Conservation (phyloP, 371 early-diverging fungal genomes). For the Agmasoma carcini region DNA sequence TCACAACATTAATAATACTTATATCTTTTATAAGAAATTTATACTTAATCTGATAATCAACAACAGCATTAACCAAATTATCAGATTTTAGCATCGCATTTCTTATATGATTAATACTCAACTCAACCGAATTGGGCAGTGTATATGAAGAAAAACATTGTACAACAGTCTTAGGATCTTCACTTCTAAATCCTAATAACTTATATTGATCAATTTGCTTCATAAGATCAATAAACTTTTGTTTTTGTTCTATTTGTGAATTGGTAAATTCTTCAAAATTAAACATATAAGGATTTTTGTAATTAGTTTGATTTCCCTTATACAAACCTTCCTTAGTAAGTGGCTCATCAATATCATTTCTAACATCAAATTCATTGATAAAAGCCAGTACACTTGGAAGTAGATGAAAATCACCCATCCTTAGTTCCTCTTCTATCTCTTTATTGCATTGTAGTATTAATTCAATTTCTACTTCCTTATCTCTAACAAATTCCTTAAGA, state of each 20-base stretch:
- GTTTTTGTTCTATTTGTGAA: not conserved
- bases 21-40: slow-evolving; percentile 26
- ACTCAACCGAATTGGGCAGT: not conserved
- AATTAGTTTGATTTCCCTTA: not conserved
- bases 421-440: slow-evolving; percentile 27
- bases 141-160: slow-evolving; percentile 23
- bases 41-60: slow-evolving; percentile 30
- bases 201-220: not conserved
- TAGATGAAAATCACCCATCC: slow-evolving; percentile 3
- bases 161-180: slow-evolving; percentile 30
- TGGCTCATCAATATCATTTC: not conserved
- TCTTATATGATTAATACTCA: slow-evolving; percentile 32
- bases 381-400: slow-evolving; percentile 27
- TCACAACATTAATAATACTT: slow-evolving; percentile 31
- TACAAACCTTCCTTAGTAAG: not conserved
- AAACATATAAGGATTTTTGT: not conserved
- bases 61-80: slow-evolving; percentile 13
- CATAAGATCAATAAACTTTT: not conserved
- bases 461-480: slow-evolving; percentile 36
- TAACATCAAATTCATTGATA: slow-evolving; percentile 8
- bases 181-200: slow-evolving; percentile 31
- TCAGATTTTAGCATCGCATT: slow-evolving; percentile 28
- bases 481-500: slow-evolving; percentile 19
- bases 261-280: not conserved
- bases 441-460: slow-evolving; percentile 16